Evolutionary conservation across 495 filamentous ascomycete species (phyloP), one percentile per base, ranked within the genome.

Genomic region (Hyaloscypha variabilis): DNA sequence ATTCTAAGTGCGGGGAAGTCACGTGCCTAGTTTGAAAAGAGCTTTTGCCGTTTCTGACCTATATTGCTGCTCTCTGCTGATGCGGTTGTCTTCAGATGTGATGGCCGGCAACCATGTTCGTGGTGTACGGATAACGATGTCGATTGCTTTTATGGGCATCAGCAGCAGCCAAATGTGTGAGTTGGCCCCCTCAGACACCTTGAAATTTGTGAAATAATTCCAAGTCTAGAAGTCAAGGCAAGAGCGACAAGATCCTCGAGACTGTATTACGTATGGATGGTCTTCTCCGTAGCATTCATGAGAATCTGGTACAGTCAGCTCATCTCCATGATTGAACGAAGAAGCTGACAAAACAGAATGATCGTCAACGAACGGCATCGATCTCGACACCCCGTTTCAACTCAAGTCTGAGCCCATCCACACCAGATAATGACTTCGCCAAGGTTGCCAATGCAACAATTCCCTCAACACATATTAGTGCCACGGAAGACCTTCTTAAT

Each of bases 191-290:
- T 34, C 30, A 2, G 6, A 23, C 34, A 59, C 3, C 39, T 50
- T 25, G 21, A 21, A 8, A 49, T 21, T 19, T 42, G 17, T 55
- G n/a, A 59, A n/a, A 29, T 60, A 6, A 58, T 19, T 25, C n/a
- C 49, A 10, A 19, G 29, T 23, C 42, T 13, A 51, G 51, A 26
- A 73, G 66, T 34, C 69, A 74, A 62, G 73, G 74, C 1, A 77
- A 77, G 51, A 77, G 74, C 49, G 75, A 77, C 42, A 62, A 74
- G 6, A 77, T 77, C 29, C 69, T 77, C 1, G 74, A 77, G 31
- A 72, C 71, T 2, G 69, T 76, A 2, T 54, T 74, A 10, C 74
- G 75, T 11, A 63, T 77, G 55, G 75, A 77, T 55, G 66, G 51
- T 51, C 31, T 67, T 6, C 64, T 70, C 13, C 60, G 59, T 3